A percentile compares a stretch with the other conserved stretches of the same genome.
phyloP scores from a whole-genome alignment of 2,329 filamentous ascomycete genomes.

The Pseudogymnoascus sp. region DNA sequence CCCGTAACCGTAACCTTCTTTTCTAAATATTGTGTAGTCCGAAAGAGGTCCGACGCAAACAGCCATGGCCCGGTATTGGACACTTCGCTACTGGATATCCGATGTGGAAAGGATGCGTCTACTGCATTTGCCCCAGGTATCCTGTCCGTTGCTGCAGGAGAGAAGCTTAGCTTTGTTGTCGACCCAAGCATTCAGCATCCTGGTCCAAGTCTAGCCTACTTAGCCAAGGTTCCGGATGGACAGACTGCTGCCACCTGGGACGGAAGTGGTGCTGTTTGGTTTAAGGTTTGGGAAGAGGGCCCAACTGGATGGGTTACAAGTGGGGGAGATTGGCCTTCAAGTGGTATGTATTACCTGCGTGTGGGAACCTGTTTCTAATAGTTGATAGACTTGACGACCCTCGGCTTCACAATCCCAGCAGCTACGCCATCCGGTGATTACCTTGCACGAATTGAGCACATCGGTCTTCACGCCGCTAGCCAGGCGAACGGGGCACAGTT shows the following conservation, averaged over 20 bases:
- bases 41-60: constrained; percentile 8
- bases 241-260: constrained; percentile 18
- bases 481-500: constrained; percentile 18
- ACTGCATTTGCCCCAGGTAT: constrained; percentile 3
- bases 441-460: constrained; percentile 30
- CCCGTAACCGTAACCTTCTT: neutral
- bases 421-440: constrained; percentile 32
- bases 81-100: neutral
- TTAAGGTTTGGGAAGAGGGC: constrained; percentile 17
- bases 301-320: neutral
- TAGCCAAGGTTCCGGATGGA: constrained; percentile 19
- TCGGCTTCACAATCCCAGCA: constrained; percentile 29
- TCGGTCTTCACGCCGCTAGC: constrained; percentile 20
- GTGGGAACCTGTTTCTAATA: neutral
- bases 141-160: constrained; percentile 7
- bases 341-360: neutral
- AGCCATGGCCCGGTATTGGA: constrained; percentile 11
- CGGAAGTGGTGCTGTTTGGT: constrained; percentile 20
- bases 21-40: neutral
- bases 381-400: constrained; percentile 11
- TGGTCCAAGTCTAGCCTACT: constrained; percentile 16
- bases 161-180: constrained; percentile 6
- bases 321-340: neutral
- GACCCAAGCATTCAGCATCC: constrained; percentile 33
- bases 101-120: constrained; percentile 8